Percentiles rank a stretch among this genome's conserved stretches.
These are phyloP conservation scores for Gossypium turneri DNA, from an alignment of 345 rosid species.

Conservation along the genomic window DNA sequence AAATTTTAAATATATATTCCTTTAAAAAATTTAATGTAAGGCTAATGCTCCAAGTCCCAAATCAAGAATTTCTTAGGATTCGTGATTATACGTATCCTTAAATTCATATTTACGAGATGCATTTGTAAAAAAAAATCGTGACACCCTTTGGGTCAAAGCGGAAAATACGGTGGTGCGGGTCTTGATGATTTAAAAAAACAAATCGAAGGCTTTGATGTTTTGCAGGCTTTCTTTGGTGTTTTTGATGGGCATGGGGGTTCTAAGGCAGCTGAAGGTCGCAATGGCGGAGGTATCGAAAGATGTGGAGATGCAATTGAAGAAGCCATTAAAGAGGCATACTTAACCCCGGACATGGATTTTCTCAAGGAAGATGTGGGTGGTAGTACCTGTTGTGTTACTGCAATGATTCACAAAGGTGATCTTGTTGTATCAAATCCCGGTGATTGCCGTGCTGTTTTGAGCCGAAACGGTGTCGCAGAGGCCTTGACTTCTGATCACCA, in stretches of 20 bases:
- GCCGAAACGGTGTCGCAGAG: constrained; percentile 65
- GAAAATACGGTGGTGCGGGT: not conserved
- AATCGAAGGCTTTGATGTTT: not conserved
- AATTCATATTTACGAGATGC: not conserved
- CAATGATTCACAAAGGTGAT: constrained; percentile 49
- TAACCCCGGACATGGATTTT: constrained; percentile 60
- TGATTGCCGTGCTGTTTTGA: constrained; percentile 78
- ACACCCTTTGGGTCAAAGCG: not conserved
- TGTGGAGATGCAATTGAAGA: constrained; percentile 32
- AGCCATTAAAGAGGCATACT: constrained; percentile 54
- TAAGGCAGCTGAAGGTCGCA: constrained; percentile 73
- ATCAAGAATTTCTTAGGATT: too few species aligned
- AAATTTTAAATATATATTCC: too few species aligned
- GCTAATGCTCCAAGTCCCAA: too few species aligned
- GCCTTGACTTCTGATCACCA: constrained; percentile 80
- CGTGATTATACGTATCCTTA: not conserved
- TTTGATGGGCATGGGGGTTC: constrained; percentile 91
- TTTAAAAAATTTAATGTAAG: too few species aligned
- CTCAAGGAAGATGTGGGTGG: constrained; percentile 47
- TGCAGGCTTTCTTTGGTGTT: constrained; percentile 71
- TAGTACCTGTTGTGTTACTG: constrained; percentile 80
- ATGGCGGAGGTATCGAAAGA: constrained; percentile 31
- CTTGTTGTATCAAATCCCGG: constrained; percentile 71
- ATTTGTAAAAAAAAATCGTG: not conserved
- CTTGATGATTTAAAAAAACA: not conserved